Base-by-base conservation (phyloP, 2,329 filamentous ascomycete species). In the Didymella pinodella region DNA sequence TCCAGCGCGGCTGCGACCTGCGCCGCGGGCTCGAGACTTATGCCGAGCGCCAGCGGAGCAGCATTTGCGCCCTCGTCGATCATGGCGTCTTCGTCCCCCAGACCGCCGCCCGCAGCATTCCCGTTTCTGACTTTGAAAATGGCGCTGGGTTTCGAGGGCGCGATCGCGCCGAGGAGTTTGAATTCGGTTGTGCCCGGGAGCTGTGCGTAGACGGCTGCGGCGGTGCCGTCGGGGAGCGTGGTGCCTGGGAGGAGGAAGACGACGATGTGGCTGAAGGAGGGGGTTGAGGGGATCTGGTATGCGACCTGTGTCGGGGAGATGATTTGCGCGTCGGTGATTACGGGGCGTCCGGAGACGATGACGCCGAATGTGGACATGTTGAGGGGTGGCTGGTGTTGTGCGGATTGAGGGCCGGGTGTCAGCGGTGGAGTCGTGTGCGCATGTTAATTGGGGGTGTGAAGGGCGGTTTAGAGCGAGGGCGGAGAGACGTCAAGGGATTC, bases 171-270 rank as follows among this genome's bases (percentile, higher is more conserved):
- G 4, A 98, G 87, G 69, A 99, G 92, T 60, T 85, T 88, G 80
- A 96, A 96, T 46, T 89, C 86, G 75, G 66, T 77, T 53, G 78
- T 68, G 8, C 79, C 79, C 3, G 87, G 85, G n/a, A 90, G 80
- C 65, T 93, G 90, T 47, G 96, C 85, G 80, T 97, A 98, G 64
- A 99, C 94, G 46, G 93, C 91, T 14, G 93, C 95, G 5, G 92
- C 94, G 20, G 90, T 90, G 66, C 87, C 85, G 4, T 85, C 82
- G 0, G 93, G 93, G 0, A 99, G 83, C 10, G 84, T 77, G 10
- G 90, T 83, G 43, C 89, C 90, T 0, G 95, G 96, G 0, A 97
- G 86, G 34, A 97, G 83, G 80, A 98, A 96, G 57, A 98, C 88
- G 70, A 93, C 90, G 54, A 98, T 85, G 75, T 98, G 93, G 54